These are phyloP conservation scores for Halophytophthora polymorphica DNA, from an alignment of 352 stramenopile genomes.

Conservation along the genomic window DNA sequence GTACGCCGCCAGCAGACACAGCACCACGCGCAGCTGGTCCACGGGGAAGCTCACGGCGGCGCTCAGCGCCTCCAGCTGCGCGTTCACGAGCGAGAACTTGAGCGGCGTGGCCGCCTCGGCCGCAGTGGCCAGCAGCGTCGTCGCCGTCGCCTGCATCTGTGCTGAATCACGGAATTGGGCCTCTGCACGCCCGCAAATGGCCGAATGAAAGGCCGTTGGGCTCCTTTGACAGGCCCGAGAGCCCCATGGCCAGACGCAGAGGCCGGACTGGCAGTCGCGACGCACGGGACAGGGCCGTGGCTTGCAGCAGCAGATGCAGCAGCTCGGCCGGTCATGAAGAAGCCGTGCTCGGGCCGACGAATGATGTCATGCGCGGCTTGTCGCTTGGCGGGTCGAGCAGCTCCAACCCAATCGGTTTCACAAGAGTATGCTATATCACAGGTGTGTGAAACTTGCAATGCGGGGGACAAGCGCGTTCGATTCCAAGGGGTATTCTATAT, in stretches of 20 bases:
- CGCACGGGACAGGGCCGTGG: too few species aligned
- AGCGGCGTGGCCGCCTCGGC: conserved; percentile 44
- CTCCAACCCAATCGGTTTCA: too few species aligned
- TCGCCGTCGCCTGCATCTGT: neutral
- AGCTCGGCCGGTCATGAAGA: neutral
- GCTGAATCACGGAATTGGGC: neutral
- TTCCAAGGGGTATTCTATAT: too few species aligned
- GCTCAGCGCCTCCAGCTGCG: conserved; percentile 37
- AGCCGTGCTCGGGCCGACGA: neutral
- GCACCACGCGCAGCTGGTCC: conserved; percentile 77
- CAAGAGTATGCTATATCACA: too few species aligned
- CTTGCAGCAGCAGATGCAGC: too few species aligned
- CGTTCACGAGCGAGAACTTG: conserved; percentile 46
- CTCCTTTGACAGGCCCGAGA: too few species aligned
- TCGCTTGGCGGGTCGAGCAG: too few species aligned
- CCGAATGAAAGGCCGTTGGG: conserved; percentile 12
- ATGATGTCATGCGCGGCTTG: too few species aligned
- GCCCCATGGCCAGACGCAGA: too few species aligned
- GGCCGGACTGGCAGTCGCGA: too few species aligned
- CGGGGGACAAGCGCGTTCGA: too few species aligned
- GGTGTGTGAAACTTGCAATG: too few species aligned
- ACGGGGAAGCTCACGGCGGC: conserved; percentile 32
- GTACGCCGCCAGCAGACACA: conserved; percentile 92
- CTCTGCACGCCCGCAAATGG: conserved; percentile 2
- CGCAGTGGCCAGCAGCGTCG: conserved; percentile 16